A percentile compares a stretch with the other conserved stretches of the same genome.
Evolutionary conservation across 805 yeast species (phyloP).

Genomic region (Saccharomycopsis guyanensis): DNA sequence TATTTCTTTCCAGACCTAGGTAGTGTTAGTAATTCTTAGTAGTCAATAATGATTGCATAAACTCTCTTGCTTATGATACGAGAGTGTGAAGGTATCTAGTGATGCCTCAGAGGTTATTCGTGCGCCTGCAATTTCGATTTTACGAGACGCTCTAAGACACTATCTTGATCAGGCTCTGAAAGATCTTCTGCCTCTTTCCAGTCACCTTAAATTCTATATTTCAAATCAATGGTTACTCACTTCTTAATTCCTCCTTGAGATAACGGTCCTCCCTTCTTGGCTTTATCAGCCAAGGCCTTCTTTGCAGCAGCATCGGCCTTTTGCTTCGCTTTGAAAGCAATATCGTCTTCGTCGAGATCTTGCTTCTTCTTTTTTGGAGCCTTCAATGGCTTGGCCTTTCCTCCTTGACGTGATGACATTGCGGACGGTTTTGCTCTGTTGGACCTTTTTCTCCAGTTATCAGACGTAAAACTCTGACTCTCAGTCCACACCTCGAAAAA

Average conservation of each 20-base stretch:
- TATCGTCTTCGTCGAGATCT: constrained; percentile 76
- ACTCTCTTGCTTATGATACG: no score
- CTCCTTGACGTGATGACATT: constrained; percentile 20
- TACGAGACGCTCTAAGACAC: no score
- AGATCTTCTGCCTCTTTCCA: no score
- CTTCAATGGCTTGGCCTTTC: constrained; percentile 43
- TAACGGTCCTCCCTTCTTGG: constrained; percentile 84
- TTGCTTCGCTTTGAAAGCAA: constrained; percentile 88
- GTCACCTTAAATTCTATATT: no score
- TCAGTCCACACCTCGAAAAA: background rate
- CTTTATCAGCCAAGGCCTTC: constrained; percentile 83
- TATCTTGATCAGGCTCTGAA: no score
- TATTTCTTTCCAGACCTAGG: constrained; percentile 12
- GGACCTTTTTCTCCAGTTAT: background rate
- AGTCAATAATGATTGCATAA: no score
- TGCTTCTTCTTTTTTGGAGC: constrained; percentile 76
- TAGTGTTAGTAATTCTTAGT: background rate
- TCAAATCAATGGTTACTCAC: no score
- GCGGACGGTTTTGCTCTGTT: background rate
- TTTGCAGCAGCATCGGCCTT: constrained; percentile 91
- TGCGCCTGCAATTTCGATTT: no score
- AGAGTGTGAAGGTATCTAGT: no score
- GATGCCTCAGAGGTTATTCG: no score
- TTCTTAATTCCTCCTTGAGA: constrained; percentile 95
- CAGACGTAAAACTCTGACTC: background rate